A percentile compares a stretch with the other conserved stretches of the same genome.
phyloP scores from a whole-genome alignment of 139 green algal species.

The Chlamydomonas incerta region DNA sequence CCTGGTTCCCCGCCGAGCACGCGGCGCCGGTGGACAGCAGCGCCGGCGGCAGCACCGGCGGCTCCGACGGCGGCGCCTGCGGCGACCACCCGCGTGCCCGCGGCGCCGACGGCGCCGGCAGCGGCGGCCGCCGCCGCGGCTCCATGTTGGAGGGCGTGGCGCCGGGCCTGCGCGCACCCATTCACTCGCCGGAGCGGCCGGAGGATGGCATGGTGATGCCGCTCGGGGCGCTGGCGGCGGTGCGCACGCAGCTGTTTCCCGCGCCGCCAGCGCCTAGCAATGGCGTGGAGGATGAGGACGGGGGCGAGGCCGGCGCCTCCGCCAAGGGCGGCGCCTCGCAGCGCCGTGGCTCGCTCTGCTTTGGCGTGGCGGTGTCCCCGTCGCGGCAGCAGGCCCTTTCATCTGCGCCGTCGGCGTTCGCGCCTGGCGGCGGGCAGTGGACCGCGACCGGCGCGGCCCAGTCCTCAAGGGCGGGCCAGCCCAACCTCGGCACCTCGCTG shows the following conservation, averaged over 20 bases:
- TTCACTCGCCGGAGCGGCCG: conserved; percentile 6
- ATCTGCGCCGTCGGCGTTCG: too few species aligned
- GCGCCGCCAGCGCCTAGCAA: background rate
- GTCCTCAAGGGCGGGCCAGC: too few species aligned
- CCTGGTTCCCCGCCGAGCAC: background rate
- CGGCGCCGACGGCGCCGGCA: background rate
- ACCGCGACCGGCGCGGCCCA: too few species aligned
- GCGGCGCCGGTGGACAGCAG: background rate
- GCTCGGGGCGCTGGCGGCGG: background rate
- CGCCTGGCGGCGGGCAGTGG: too few species aligned
- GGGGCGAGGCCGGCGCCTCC: background rate
- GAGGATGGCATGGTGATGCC: background rate
- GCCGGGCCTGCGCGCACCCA: conserved; percentile 15
- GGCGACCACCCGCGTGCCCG: too few species aligned
- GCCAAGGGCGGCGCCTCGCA: background rate
- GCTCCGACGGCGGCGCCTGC: too few species aligned
- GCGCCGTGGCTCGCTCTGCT: background rate
- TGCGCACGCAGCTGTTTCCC: conserved; percentile 15
- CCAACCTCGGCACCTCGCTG: too few species aligned
- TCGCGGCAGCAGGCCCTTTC: background rate
- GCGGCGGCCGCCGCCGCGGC: background rate
- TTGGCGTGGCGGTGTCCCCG: background rate
- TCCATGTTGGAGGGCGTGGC: background rate
- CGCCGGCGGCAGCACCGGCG: background rate
- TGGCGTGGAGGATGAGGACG: background rate